Base-by-base conservation (phyloP, 2,329 filamentous ascomycete species). In the Diplocarpon mali region DNA sequence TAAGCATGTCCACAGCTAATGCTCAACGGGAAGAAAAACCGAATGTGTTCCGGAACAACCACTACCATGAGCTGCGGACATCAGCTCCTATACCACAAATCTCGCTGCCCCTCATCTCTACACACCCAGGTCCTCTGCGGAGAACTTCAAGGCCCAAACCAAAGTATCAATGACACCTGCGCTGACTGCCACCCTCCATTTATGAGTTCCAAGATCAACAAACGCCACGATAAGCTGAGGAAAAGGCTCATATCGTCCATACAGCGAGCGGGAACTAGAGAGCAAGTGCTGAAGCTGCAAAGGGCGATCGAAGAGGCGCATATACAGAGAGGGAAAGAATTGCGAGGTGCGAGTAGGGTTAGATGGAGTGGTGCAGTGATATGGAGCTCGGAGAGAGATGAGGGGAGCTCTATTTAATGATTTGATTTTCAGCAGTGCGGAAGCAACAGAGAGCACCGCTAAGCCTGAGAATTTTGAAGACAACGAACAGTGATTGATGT, bases 111-210 rank as follows among this genome's bases (percentile, higher is more conserved):
- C 14, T 34, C 14, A 2, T 40, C 37, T 20, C 8, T 17, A 14
- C 8, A 20, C 17, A 16, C 16, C 11, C 8, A 31, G 6, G 27
- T 24, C n/a, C 37, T 34, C n/a, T 51, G 45, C 38, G 29, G 24
- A 9, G 31, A 24, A n/a, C 30, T 44, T 13, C 16, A 17, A 15
- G 47, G 45, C 13, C 37, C 38, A 6, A 42, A 12, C 1, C 20
- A 43, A 5, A n/a, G 24, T 12, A 38, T 67, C 35, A 46, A 60
- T 35, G 64, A 65, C 50, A 64, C 61, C n/a, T 68, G 65, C 52
- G 60, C 63, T 7, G 40, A 49, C 5, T 68, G 65, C 48, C 63
- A 67, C 40, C 58, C 61, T 0, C 54, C 55, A 1, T 55, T 57
- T 36, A 46, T 45, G 15, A 51, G 49, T 10, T 44, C 40, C 16